Evolutionary conservation across 495 filamentous ascomycete genomes (phyloP).

Genomic region (Lentithecium fluviatile): DNA sequence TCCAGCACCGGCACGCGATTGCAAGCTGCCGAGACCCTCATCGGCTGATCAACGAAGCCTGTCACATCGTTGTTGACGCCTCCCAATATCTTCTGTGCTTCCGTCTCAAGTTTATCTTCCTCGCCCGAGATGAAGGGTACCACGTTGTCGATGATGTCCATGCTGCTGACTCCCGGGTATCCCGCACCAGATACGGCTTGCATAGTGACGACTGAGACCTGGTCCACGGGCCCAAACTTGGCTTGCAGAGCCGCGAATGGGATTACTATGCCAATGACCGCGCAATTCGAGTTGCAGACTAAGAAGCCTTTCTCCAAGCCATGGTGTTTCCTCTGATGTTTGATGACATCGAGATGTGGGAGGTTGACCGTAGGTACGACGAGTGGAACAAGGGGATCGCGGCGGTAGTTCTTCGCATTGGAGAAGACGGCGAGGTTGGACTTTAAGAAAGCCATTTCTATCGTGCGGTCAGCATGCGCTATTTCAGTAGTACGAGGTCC

Average conservation of each 20-base stretch:
- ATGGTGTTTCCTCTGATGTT: slow-evolving; percentile 43
- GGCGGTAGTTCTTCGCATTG: slow-evolving; percentile 50
- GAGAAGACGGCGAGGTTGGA: slow-evolving; percentile 46
- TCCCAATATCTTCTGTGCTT: slow-evolving; percentile 48
- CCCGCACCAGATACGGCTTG: slow-evolving; percentile 49
- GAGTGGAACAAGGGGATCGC: slow-evolving; percentile 47
- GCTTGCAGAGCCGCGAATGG: slow-evolving; percentile 47
- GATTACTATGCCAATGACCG: slow-evolving; percentile 49
- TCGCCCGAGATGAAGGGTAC: slow-evolving; percentile 48
- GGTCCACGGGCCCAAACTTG: slow-evolving; percentile 44
- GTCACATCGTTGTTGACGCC: slow-evolving; percentile 40
- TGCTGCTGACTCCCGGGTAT: slow-evolving; percentile 48
- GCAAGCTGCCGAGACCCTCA: slow-evolving; percentile 44
- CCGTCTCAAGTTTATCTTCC: slow-evolving; percentile 48
- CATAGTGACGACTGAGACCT: slow-evolving; percentile 47
- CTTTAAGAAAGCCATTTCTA: slow-evolving; percentile 48
- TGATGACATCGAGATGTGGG: slow-evolving; percentile 42
- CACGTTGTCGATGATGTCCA: slow-evolving; percentile 51
- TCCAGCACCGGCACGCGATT: slow-evolving; percentile 48
- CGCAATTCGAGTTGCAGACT: slow-evolving; percentile 51
- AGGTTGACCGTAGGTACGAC: slow-evolving; percentile 50
- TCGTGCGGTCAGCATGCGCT: slow-evolving; percentile 3
- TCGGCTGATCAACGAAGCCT: slow-evolving; percentile 41
- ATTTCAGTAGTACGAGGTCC: neutral
- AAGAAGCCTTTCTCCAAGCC: slow-evolving; percentile 44